These are phyloP conservation scores for Moricandia moricandioides DNA, from an alignment of 345 rosid species.

Conservation along the genomic window DNA sequence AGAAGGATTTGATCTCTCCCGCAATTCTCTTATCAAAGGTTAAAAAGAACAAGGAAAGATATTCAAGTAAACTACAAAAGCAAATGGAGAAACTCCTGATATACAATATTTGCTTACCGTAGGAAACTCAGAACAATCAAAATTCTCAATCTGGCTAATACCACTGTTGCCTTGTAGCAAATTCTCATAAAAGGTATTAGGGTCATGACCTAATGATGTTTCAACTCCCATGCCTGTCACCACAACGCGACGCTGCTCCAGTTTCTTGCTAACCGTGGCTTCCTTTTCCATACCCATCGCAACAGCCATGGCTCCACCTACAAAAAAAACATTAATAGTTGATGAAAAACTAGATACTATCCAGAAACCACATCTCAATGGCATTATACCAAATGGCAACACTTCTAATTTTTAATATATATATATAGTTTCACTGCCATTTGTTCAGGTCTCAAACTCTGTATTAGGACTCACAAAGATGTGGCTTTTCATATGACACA, in stretches of 20 bases:
- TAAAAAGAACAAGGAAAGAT: neutral
- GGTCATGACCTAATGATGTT: slow-evolving; percentile 83
- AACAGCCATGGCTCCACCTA: slow-evolving; percentile 68
- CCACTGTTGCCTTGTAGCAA: slow-evolving; percentile 89
- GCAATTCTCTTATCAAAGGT: slow-evolving; percentile 67
- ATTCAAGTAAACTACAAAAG: slow-evolving; percentile 4
- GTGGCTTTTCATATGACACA: neutral
- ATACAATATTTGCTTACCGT: slow-evolving; percentile 49
- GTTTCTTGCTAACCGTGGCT: slow-evolving; percentile 54
- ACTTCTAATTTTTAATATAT: neutral
- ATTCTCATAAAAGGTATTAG: slow-evolving; percentile 69
- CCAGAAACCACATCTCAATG: slow-evolving; percentile 11
- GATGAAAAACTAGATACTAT: slow-evolving; percentile 6
- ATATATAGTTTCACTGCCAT: neutral
- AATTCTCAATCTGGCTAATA: slow-evolving; percentile 77
- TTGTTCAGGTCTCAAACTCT: neutral
- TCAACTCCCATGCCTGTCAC: slow-evolving; percentile 98
- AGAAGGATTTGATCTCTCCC: slow-evolving; percentile 81
- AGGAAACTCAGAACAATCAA: slow-evolving; percentile 78
- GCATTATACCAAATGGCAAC: neutral
- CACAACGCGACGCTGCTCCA: slow-evolving; percentile 81
- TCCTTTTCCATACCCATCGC: slow-evolving; percentile 67
- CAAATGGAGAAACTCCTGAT: slow-evolving; percentile 10
- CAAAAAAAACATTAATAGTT: neutral
- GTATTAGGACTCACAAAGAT: neutral